Conservation (phyloP, 129 eudicot species). For the Artemisia annua region DNA sequence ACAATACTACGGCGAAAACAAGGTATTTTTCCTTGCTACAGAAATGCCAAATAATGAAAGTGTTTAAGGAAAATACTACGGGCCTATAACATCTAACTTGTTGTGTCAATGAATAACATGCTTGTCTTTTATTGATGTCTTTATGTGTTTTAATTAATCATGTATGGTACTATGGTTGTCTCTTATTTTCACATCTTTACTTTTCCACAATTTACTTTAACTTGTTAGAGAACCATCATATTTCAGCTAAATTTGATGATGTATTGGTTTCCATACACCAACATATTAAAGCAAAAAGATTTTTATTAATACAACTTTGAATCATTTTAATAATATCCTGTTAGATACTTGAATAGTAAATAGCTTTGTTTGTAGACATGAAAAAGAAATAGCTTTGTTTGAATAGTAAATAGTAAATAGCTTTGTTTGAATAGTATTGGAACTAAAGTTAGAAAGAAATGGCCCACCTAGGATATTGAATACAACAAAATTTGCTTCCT, state of each 20-base stretch:
- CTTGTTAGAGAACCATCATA: not conserved
- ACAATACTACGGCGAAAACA: constrained; percentile 26
- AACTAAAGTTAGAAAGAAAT: not conserved
- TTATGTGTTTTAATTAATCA: too few species aligned
- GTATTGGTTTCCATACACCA: not conserved
- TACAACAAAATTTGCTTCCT: too few species aligned
- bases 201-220: not conserved
- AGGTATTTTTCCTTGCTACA: constrained; percentile 11
- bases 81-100: not conserved
- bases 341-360: too few species aligned
- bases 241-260: not conserved
- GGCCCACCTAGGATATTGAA: too few species aligned
- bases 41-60: not conserved
- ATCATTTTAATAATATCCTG: too few species aligned
- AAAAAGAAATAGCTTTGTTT: too few species aligned
- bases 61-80: too few species aligned
- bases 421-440: too few species aligned
- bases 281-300: not conserved
- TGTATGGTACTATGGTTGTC: too few species aligned
- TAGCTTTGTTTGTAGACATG: too few species aligned
- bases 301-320: not conserved
- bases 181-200: not conserved
- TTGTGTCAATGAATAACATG: not conserved
- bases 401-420: too few species aligned
- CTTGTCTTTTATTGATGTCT: too few species aligned